phyloP scores from a whole-genome alignment of 1,284 basidiomycete genomes.

The Phenoliferia sp. region DNA sequence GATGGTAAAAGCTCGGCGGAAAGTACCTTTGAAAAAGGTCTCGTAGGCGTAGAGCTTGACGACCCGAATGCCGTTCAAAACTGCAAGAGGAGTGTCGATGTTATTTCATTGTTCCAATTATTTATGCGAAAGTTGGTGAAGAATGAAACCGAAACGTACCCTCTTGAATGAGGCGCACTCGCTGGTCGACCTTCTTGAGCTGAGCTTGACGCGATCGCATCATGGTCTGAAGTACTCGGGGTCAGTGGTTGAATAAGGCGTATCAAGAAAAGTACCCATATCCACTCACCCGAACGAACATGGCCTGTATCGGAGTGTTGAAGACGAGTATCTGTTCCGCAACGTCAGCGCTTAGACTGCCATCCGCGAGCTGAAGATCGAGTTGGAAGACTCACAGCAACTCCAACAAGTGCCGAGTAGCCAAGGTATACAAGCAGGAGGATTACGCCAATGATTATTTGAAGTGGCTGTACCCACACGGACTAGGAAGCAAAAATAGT shows the following conservation, averaged over 20 bases:
- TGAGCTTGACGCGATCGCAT: neutral
- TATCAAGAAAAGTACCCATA: too few relatives aligned
- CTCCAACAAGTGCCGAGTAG: neutral
- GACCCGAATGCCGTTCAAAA: slow-evolving; percentile 75
- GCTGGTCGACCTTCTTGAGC: neutral
- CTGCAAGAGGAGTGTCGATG: slow-evolving; percentile 38
- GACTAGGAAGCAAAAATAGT: neutral
- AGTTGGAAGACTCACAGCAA: neutral
- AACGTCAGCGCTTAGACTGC: too few relatives aligned
- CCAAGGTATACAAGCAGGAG: neutral
- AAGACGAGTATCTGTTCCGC: neutral
- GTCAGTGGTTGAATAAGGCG: neutral
- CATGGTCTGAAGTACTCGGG: neutral
- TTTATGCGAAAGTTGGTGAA: too few relatives aligned
- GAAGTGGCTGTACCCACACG: neutral
- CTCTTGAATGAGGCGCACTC: neutral
- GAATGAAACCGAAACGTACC: neutral
- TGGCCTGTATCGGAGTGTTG: neutral
- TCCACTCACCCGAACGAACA: neutral
- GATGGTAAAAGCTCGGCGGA: too few relatives aligned
- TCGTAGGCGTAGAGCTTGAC: slow-evolving; percentile 71
- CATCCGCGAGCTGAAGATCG: neutral
- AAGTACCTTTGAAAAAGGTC: slow-evolving; percentile 53
- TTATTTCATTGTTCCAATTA: too few relatives aligned
- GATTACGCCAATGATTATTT: neutral